Base-by-base conservation (phyloP, 495 filamentous ascomycete genomes). In the Haplographium delicatum region DNA sequence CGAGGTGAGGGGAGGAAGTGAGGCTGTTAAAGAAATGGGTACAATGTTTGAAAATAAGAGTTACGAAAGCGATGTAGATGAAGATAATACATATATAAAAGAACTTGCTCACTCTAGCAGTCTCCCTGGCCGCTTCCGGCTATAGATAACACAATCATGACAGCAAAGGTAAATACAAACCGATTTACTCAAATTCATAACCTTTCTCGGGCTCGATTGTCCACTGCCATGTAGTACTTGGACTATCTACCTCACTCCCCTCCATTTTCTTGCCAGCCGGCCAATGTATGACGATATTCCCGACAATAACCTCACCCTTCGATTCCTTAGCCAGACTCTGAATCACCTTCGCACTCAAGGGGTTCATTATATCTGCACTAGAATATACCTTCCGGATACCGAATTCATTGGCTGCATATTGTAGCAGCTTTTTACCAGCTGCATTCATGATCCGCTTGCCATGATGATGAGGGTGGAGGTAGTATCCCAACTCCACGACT, bases 231-330 rank as follows among this genome's bases (percentile, higher is more conserved):
- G 24, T 33, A 1, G 13, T 18, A 16, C 83, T 96, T 19, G 89
- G 89, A 38, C 81, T 95, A 50, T 96, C 86, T 70, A 84, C 90
- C 59, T 89, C 95, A 61, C 83, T 31, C 9, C 39, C 83, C 27
- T 76, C 79, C 54, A 85, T 85, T 24, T 81, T 95, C 26, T 79
- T 85, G 42, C 89, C 91, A 0, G 89, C 95, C 1, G 48, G 38
- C 48, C 48, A 51, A 30, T 11, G 18, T 27, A 42, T 31, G 13
- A 34, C 19, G 24, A 13, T 51, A 15, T 20, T 31, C 15, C 27
- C 27, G 25, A 8, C 34, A 7, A 18, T 13, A 8, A 43, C 48
- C 16, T 42, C 25, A 9, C 38, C 35, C 22, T 16, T 25, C 8
- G 15, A 33, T 7, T 43, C 39, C 24, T 20, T 15, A 2, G 35